Conservation (phyloP, 768 basidiomycete genomes). For the Mycena sanguinolenta region DNA sequence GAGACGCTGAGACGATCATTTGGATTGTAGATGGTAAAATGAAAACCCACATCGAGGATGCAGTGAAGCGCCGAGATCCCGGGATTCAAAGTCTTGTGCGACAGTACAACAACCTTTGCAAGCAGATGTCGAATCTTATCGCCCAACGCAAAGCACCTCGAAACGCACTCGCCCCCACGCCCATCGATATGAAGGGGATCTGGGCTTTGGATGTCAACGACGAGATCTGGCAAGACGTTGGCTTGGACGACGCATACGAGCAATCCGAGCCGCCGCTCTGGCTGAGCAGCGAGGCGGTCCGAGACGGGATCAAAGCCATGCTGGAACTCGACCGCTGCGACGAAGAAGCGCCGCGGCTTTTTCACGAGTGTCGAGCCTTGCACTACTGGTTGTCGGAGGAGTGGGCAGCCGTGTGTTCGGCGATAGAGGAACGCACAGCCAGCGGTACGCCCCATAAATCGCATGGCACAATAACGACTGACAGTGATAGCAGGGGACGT, state of each 20-base stretch:
- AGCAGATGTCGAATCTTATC: neutral
- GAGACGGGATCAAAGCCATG: constrained; percentile 43
- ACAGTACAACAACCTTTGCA: neutral
- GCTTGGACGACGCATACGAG: constrained; percentile 43
- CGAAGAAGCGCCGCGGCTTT: constrained; percentile 44
- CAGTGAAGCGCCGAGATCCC: neutral
- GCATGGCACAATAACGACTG: too few relatives aligned
- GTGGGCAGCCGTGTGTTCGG: constrained; percentile 30
- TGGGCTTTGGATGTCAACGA: constrained; percentile 8
- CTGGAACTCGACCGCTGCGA: constrained; percentile 40
- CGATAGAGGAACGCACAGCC: too few relatives aligned
- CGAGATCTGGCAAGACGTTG: constrained; percentile 41
- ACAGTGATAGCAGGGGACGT: too few relatives aligned
- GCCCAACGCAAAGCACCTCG: neutral
- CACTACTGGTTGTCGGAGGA: constrained; percentile 45
- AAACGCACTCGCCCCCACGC: neutral
- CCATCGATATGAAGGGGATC: neutral
- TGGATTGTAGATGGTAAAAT: neutral
- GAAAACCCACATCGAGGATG: neutral
- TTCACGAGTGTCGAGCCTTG: constrained; percentile 37
- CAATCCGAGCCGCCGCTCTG: constrained; percentile 38
- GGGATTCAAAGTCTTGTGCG: neutral
- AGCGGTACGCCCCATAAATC: too few relatives aligned
- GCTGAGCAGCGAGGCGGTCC: constrained; percentile 44
- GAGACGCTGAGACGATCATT: too few relatives aligned